Percentiles rank a stretch among this genome's conserved stretches.
These are phyloP conservation scores for Euphorbia celastroides DNA, from an alignment of 441 rosid species.

Conservation along the genomic window DNA sequence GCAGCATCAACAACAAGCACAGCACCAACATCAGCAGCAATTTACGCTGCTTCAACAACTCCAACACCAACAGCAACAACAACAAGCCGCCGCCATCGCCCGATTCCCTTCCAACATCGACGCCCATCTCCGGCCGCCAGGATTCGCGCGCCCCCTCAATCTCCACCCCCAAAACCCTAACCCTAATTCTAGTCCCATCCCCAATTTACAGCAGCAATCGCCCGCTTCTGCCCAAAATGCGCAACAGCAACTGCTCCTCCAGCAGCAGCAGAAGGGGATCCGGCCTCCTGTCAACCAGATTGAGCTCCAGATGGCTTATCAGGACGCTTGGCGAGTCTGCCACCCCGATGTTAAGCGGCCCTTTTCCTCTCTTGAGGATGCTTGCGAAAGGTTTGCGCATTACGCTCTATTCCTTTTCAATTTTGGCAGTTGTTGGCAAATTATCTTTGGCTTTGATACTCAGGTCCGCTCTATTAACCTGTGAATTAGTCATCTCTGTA, in stretches of 20 bases:
- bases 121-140: constrained; percentile 61
- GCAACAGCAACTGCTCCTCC: constrained; percentile 37
- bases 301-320: constrained; percentile 90
- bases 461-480: too few species aligned
- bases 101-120: constrained; percentile 75
- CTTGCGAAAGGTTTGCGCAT: constrained; percentile 75
- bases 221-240: constrained; percentile 27
- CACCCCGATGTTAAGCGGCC: constrained; percentile 88
- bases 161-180: constrained; percentile 39
- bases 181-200: constrained; percentile 21
- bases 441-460: too few species aligned
- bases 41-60: constrained; percentile 51
- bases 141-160: constrained; percentile 38
- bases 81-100: constrained; percentile 64
- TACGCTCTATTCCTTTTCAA: not conserved
- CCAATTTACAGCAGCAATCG: constrained; percentile 23
- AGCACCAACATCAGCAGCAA: constrained; percentile 53
- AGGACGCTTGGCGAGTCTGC: constrained; percentile 94
- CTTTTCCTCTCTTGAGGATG: constrained; percentile 80
- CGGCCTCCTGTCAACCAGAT: constrained; percentile 57
- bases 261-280: constrained; percentile 54
- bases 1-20: constrained; percentile 42
- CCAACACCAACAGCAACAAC: constrained; percentile 39
- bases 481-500: not conserved
- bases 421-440: not conserved